A percentile compares a stretch with the other conserved stretches of the same genome.
Conservation (phyloP, 768 basidiomycete species). For the Auricularia sp. region DNA sequence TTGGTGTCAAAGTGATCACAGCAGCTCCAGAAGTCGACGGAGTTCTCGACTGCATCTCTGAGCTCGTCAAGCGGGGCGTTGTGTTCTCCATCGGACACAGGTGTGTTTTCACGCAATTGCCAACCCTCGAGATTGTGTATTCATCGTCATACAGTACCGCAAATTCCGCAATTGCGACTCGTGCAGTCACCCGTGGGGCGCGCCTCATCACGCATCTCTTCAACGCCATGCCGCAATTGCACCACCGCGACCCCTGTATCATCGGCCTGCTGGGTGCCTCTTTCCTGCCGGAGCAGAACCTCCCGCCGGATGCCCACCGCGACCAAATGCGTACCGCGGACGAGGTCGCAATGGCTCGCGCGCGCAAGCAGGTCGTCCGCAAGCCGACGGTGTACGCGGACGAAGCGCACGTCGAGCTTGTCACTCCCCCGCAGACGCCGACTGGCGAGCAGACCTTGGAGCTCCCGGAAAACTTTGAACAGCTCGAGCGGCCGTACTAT, state of each 20-base stretch:
- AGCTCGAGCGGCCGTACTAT: constrained; percentile 67
- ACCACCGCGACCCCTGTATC: constrained; percentile 86
- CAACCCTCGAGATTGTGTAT: constrained; percentile 4
- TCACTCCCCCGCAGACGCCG: constrained; percentile 48
- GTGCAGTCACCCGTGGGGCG: constrained; percentile 62
- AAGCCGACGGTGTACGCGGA: constrained; percentile 25
- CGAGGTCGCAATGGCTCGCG: not conserved
- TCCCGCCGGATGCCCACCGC: not conserved
- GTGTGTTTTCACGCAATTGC: constrained; percentile 24
- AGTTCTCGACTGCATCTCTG: constrained; percentile 58
- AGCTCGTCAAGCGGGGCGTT: constrained; percentile 53
- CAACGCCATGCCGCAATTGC: constrained; percentile 86
- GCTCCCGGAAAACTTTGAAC: not conserved
- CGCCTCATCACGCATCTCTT: constrained; percentile 86
- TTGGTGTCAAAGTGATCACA: constrained; percentile 69
- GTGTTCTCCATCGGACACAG: constrained; percentile 85
- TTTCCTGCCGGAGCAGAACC: constrained; percentile 1
- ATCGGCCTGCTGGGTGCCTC: constrained; percentile 80
- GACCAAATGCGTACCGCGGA: not conserved
- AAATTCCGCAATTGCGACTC: constrained; percentile 58
- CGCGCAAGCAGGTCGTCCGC: constrained; percentile 3
- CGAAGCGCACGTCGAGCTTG: constrained; percentile 52
- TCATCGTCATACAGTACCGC: constrained; percentile 44
- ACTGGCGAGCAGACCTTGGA: not conserved
- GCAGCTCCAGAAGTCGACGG: constrained; percentile 81